Conservation (phyloP, 805 yeast genomes). For the Ogataea pini region DNA sequence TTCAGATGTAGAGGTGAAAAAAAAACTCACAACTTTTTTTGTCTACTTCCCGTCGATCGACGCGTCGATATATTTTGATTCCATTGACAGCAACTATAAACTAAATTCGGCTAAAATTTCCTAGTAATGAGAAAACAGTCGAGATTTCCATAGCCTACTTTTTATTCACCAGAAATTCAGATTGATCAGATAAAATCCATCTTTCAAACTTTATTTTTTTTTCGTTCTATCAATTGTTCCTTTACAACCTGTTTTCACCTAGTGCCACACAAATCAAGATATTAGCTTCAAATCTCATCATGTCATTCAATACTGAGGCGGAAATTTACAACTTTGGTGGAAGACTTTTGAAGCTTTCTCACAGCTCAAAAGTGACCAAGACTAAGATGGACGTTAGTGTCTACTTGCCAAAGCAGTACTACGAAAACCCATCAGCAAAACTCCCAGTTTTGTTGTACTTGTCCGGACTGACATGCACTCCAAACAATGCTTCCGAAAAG, state of each 20-base stretch:
- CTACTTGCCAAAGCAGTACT: slow-evolving; percentile 66
- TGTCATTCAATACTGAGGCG: slow-evolving; percentile 53
- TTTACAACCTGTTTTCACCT: background rate
- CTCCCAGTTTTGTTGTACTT: slow-evolving; percentile 79
- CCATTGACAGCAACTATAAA: background rate
- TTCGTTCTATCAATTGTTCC: background rate
- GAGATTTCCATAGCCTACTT: slow-evolving; percentile 1
- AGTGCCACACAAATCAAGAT: background rate
- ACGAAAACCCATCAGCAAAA: slow-evolving; percentile 34
- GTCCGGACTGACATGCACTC: slow-evolving; percentile 91
- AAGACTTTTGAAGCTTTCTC: slow-evolving; percentile 69
- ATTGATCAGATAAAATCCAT: too few species aligned
- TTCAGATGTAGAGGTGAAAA: too few species aligned
- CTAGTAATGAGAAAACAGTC: background rate
- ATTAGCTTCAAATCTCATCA: slow-evolving; percentile 24
- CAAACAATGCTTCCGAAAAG: slow-evolving; percentile 91
- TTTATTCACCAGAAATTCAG: background rate
- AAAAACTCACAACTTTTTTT: background rate
- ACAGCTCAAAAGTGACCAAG: slow-evolving; percentile 61
- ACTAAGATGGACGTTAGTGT: slow-evolving; percentile 84
- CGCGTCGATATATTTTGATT: too few species aligned
- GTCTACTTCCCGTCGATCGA: background rate
- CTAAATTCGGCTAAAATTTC: slow-evolving; percentile 8
- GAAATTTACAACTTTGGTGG: slow-evolving; percentile 74
- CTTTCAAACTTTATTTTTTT: too few species aligned